Conservation (phyloP, 208 protist species). For the Herpetomonas muscarum region DNA sequence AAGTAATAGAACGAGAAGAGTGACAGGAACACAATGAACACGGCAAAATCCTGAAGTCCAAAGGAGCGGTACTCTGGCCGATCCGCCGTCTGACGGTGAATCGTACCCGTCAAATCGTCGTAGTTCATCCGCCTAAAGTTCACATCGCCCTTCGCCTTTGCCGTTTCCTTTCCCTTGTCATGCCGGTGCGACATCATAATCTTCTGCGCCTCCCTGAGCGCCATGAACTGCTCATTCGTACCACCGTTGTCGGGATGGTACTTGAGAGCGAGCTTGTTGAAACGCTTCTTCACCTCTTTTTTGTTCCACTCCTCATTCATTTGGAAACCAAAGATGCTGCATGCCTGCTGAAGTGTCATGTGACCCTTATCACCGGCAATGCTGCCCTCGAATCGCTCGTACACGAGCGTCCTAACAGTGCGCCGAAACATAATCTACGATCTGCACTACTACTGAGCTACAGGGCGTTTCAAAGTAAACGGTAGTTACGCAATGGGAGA, state of each 20-base stretch:
- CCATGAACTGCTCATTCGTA: conserved; percentile 73
- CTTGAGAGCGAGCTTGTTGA: conserved; percentile 65
- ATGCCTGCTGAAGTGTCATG: conserved; percentile 85
- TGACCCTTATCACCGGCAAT: conserved; percentile 76
- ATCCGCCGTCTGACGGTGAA: conserved; percentile 73
- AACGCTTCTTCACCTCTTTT: conserved; percentile 76
- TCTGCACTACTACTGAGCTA: no score
- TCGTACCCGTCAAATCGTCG: conserved; percentile 74
- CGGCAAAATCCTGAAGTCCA: conserved; percentile 49
- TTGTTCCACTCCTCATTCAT: conserved; percentile 66
- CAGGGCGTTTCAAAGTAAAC: no score
- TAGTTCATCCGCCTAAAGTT: conserved; percentile 81
- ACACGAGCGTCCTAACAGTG: conserved; percentile 10
- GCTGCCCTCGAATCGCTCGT: conserved; percentile 42
- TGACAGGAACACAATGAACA: conserved; percentile 33
- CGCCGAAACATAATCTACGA: conserved; percentile 34
- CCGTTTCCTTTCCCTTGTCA: conserved; percentile 45
- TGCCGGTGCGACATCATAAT: conserved; percentile 74
- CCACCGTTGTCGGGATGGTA: conserved; percentile 85
- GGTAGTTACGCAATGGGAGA: no score
- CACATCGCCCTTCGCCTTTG: conserved; percentile 30
- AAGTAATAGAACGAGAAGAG: conserved; percentile 68
- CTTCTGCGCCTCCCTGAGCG: conserved; percentile 82
- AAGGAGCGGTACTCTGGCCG: conserved; percentile 71
- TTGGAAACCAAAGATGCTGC: conserved; percentile 86